Evolutionary conservation across 192 early-diverging fungal genomes (phyloP).

Genomic region (Podila epicladia): DNA sequence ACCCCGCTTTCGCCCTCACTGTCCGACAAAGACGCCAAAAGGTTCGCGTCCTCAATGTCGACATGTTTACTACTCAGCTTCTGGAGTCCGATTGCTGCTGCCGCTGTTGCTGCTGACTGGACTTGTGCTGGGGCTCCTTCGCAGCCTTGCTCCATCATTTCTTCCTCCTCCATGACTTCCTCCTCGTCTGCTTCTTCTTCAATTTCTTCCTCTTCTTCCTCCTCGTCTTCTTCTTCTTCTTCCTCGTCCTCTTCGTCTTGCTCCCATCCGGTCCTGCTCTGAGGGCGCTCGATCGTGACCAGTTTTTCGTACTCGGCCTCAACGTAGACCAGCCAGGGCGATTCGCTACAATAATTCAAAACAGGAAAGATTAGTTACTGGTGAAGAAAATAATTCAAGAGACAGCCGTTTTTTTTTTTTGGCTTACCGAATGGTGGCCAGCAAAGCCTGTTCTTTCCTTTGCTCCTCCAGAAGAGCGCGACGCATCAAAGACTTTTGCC

Average conservation of each 20-base stretch:
- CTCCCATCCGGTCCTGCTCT: constrained; percentile 36
- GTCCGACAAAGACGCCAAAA: neutral
- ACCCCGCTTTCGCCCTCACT: neutral
- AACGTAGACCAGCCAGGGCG: constrained; percentile 45
- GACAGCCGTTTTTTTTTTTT: neutral
- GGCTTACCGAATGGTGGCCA: constrained; percentile 44
- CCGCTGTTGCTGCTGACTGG: neutral
- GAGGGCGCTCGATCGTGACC: constrained; percentile 39
- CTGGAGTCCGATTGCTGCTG: constrained; percentile 6
- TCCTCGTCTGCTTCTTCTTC: constrained; percentile 2
- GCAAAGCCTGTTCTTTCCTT: constrained; percentile 42
- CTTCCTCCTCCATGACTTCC: neutral
- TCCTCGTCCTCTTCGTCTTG: constrained; percentile 43
- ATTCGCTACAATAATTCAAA: constrained; percentile 22
- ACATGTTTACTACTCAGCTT: neutral
- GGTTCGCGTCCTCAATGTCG: neutral
- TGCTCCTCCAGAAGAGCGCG: constrained; percentile 32
- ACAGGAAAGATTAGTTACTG: neutral
- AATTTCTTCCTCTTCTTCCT: constrained; percentile 8
- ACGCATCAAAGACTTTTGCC: constrained; percentile 23
- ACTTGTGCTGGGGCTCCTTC: neutral
- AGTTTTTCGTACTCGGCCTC: constrained; percentile 45
- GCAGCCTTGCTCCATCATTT: constrained; percentile 27
- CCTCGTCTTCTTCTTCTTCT: constrained; percentile 36
- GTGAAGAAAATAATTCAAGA: neutral